phyloP scores from a whole-genome alignment of 805 yeast species.

The Candida boidinii region DNA sequence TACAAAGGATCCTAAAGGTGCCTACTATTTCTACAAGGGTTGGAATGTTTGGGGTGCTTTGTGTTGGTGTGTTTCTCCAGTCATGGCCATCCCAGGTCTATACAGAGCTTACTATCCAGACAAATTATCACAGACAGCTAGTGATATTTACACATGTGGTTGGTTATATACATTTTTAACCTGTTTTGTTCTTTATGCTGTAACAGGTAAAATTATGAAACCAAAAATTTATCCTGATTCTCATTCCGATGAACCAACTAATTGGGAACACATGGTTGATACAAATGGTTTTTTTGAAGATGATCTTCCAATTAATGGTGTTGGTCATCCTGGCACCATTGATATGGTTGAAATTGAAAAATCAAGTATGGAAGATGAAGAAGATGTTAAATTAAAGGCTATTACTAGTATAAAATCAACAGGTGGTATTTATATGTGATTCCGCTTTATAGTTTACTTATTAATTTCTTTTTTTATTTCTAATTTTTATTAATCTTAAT shows the following conservation, averaged over 20 bases:
- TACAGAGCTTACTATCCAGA: slow-evolving; percentile 17
- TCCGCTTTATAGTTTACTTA: too few relatives aligned
- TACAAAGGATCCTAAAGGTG: slow-evolving; percentile 8
- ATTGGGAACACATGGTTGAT: slow-evolving; percentile 14
- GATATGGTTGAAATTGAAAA: slow-evolving; percentile 4
- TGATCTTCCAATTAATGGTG: slow-evolving; percentile 16
- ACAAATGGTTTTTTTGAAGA: slow-evolving; percentile 17
- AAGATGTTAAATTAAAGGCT: slow-evolving; percentile 7
- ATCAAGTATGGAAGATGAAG: slow-evolving; percentile 2
- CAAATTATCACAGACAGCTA: slow-evolving; percentile 8
- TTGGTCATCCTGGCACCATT: slow-evolving; percentile 12
- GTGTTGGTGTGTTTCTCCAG: slow-evolving; percentile 13
- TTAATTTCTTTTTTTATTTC: too few relatives aligned
- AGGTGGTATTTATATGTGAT: too few relatives aligned
- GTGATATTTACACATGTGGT: slow-evolving; percentile 16
- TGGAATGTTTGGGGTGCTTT: slow-evolving; percentile 9
- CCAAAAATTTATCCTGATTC: slow-evolving; percentile 13
- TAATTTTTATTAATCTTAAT: too few relatives aligned
- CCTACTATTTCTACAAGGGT: slow-evolving; percentile 11
- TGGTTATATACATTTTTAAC: slow-evolving; percentile 15
- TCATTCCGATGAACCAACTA: slow-evolving; percentile 13
- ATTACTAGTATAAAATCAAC: slow-evolving; percentile 12
- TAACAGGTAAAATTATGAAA: slow-evolving; percentile 9
- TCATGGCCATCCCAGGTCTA: slow-evolving; percentile 20
- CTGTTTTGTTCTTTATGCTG: slow-evolving; percentile 8